Conservation (phyloP, 192 early-diverging fungal species). For the Rhizophlyctis rosea region DNA sequence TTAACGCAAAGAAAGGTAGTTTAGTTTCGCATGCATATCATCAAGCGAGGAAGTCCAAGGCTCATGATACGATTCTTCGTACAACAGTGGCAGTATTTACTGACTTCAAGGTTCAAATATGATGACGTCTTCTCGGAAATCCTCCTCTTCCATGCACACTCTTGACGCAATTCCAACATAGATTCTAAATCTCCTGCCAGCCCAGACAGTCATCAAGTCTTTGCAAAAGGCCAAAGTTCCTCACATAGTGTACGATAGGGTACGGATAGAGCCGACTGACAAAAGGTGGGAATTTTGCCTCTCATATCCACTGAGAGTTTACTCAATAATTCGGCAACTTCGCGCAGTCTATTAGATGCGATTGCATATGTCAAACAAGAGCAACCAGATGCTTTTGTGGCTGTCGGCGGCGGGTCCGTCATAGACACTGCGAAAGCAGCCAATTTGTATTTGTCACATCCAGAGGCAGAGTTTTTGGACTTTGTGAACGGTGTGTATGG, state of each 20-base stretch:
- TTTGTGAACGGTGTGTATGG: constrained; percentile 68
- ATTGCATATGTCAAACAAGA: constrained; percentile 75
- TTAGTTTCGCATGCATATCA: background rate
- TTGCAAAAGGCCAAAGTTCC: constrained; percentile 64
- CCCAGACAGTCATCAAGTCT: constrained; percentile 73
- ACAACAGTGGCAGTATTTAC: constrained; percentile 66
- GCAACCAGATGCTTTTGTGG: constrained; percentile 78
- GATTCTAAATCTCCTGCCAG: constrained; percentile 58
- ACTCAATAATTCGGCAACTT: no score
- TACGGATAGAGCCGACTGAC: constrained; percentile 84
- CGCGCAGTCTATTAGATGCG: constrained; percentile 77
- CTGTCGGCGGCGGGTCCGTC: constrained; percentile 87
- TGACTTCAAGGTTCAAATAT: constrained; percentile 42
- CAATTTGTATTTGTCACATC: constrained; percentile 79
- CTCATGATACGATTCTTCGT: background rate
- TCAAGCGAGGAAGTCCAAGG: background rate
- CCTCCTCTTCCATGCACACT: background rate
- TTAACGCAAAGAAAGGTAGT: constrained; percentile 74
- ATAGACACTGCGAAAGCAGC: constrained; percentile 92
- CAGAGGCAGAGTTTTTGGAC: constrained; percentile 80
- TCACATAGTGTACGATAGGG: constrained; percentile 72
- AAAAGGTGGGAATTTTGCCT: constrained; percentile 24
- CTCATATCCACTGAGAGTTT: no score
- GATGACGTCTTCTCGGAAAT: background rate
- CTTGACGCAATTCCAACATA: background rate